Conservation (phyloP, 768 basidiomycete genomes). For the Boletus vermiculosoides region DNA sequence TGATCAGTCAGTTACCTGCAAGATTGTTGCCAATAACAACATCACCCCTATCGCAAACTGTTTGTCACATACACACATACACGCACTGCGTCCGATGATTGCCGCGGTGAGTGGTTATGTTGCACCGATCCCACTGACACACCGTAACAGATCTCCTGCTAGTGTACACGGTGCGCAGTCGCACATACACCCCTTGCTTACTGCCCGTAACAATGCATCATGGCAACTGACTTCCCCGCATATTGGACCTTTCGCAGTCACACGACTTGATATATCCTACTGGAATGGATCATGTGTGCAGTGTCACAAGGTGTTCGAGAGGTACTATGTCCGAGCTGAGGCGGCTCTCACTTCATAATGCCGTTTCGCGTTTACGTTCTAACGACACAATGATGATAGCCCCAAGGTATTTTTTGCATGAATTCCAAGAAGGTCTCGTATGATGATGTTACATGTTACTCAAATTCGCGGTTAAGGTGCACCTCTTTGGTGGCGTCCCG, state of each 20-base stretch:
- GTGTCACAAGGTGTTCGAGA: background rate
- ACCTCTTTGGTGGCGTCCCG: background rate
- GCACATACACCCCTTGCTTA: background rate
- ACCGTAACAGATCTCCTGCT: background rate
- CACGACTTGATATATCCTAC: background rate
- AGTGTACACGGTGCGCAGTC: background rate
- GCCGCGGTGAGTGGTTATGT: conserved; percentile 1
- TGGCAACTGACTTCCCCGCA: conserved; percentile 9
- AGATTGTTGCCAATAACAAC: conserved; percentile 15
- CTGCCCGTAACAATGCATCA: conserved; percentile 2
- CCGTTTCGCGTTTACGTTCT: conserved; percentile 7
- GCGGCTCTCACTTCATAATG: background rate
- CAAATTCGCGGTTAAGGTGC: conserved; percentile 1
- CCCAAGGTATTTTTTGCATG: background rate
- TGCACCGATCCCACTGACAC: conserved; percentile 8
- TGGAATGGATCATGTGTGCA: background rate
- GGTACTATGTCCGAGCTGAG: background rate
- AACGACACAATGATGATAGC: background rate
- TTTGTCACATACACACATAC: conserved; percentile 3
- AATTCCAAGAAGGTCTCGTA: conserved; percentile 1
- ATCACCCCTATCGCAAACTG: background rate
- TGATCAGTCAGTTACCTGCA: background rate
- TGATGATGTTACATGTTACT: background rate
- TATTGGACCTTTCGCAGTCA: background rate
- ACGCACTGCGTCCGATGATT: conserved; percentile 11